Base-by-base conservation (phyloP, 164 flowering plant species). In the Aristolochia fimbriata region DNA sequence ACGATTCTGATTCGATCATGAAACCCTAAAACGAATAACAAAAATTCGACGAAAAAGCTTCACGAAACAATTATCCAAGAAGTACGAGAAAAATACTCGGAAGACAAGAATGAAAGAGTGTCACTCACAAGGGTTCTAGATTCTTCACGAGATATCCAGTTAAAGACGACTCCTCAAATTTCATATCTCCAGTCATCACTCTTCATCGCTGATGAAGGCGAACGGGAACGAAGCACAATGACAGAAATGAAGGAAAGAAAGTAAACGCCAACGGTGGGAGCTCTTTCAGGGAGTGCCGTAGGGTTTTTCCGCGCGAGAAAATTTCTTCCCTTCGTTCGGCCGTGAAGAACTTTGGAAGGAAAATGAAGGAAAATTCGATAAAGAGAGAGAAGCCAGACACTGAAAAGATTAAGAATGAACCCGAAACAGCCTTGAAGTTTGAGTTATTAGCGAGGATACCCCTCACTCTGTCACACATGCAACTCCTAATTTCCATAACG, bases 121-220 rank as follows among this genome's bases (percentile, higher is more conserved):
- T 14, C 10, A 68, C 77, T 74, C 53, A 74, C 77, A 70, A 51
- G 41, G 74, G 72, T 64, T 68, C 43, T 56, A 74, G 74, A 47
- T 65, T 74, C 56, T 62, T 59, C 27, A 65, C 67, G 62, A 74
- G 77, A 50, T 64, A 74, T 48, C 51, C 45, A 47, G 70, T 62
- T 27, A 70, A 63, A 15, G 65, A 70, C 41, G 64, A 51, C 2
- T 74, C 77, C 45, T 65, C 72, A 60, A 68, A 56, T 65, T 71
- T 71, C 77, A 74, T 70, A 27, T 61, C 66, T 52, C 58, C 59
- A 45, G 17, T 16, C 59, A 61, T 52, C 45, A 53, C 57, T 7
- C 66, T 61, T 70, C 64, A 49, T 70, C 66, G 45, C 50, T 4
- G 20, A 4, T 55, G 6, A 15, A 49, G 52, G 10, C 59, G 9